Evolutionary conservation across 106 monocot genomes (phyloP), one percentile per base, ranked within the genome.

Genomic region (Hemerocallis citrina): DNA sequence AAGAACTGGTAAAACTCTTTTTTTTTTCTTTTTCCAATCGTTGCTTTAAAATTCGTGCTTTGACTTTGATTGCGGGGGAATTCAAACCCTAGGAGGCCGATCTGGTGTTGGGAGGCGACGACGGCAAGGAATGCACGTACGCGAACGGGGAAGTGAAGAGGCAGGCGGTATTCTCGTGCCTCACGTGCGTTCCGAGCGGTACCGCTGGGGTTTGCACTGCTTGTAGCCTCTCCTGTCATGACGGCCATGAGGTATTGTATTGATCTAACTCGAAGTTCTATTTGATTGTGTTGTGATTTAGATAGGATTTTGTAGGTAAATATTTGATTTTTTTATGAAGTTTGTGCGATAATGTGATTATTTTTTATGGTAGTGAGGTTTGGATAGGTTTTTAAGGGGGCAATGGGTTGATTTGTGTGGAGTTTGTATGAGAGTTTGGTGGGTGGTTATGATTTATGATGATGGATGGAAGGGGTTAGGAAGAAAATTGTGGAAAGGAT

Each of bases 51-150:
- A 38, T 57, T 28, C 35, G 39, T 19, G 23, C 47, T 64, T 34
- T 57, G 62, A 33, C 47, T 64, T 34, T 57, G 62, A 33, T 76
- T 68, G 40, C 74, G n/a, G n/a, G n/a, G n/a, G n/a, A n/a, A n/a
- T n/a, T n/a, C n/a, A 62, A 75, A 78, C 61, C 38, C 43, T 73
- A 98, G 96, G 91, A 91, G 45, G 96, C 84, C 14, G 96, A 98
- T 89, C 59, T 98, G 84, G 87, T 98, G 16, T 57, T 98, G 52
- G 91, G 96, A 61, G 96, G 96, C 10, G 96, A 98, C 60, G 91
- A 91, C 38, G 96, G 96, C 38, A 85, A 92, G 71, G 91, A 92
- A 50, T 98, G 96, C 72, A 98, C 96, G 0, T 98, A 92, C 56
- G 24, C 65, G 5, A 72, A 72, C 14, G 96, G 96, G 7, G 91